phyloP scores from a whole-genome alignment of 768 basidiomycete species.

The Paxillus involutus region DNA sequence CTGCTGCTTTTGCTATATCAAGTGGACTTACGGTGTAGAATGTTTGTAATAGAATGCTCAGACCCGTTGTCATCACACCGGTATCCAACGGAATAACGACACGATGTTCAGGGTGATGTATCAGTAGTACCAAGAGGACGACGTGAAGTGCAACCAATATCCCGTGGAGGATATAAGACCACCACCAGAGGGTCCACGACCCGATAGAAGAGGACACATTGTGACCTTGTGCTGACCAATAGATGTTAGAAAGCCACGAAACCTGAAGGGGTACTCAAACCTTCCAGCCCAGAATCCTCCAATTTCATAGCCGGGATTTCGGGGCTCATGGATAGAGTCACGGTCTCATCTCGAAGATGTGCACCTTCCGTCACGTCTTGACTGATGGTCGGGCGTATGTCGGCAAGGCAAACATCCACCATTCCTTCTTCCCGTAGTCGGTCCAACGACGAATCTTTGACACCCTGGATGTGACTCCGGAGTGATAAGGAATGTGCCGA shows the following conservation, averaged over 20 bases:
- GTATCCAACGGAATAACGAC: background rate
- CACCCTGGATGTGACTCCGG: background rate
- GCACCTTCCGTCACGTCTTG: background rate
- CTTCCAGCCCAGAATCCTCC: background rate
- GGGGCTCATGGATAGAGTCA: background rate
- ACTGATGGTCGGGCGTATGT: background rate
- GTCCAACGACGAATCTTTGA: background rate
- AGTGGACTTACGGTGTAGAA: conserved; percentile 1
- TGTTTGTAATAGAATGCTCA: background rate
- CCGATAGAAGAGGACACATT: background rate
- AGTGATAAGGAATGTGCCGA: background rate
- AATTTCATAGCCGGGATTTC: background rate
- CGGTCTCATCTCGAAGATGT: background rate
- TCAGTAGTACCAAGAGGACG: background rate
- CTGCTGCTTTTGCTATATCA: background rate
- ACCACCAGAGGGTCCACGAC: background rate
- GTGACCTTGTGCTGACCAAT: too few relatives aligned
- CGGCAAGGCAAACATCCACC: background rate
- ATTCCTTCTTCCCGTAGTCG: background rate
- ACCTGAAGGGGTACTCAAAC: background rate
- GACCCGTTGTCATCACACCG: background rate
- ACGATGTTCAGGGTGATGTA: background rate
- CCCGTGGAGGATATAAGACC: background rate
- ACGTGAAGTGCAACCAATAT: background rate
- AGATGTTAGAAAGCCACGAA: too few relatives aligned